Evolutionary conservation across 2,329 filamentous ascomycete species (phyloP).

Genomic region (Fusarium sp.): DNA sequence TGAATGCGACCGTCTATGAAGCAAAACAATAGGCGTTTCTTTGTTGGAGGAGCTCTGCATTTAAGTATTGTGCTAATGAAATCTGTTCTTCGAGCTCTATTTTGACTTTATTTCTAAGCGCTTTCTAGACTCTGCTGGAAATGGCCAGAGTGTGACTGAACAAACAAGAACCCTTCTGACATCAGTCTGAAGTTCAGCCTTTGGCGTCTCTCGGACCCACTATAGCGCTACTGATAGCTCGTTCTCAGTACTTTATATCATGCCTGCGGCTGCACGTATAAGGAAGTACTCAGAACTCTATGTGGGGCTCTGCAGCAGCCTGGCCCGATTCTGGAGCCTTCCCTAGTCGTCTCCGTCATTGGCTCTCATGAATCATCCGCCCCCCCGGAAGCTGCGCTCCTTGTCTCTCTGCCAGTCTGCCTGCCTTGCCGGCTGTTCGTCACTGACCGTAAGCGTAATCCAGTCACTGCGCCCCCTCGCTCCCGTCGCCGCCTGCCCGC

Average conservation of each 20-base stretch:
- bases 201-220: conserved; percentile 24
- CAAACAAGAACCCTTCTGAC: conserved; percentile 23
- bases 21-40: background rate
- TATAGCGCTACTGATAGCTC: conserved; percentile 16
- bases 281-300: conserved; percentile 39
- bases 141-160: conserved; percentile 11
- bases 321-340: conserved; percentile 55
- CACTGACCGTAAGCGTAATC: conserved; percentile 42
- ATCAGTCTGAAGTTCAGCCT: conserved; percentile 26
- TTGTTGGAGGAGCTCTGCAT: background rate
- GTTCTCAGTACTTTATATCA: conserved; percentile 37
- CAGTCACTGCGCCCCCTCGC: conserved; percentile 43
- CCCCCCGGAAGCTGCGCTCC: conserved; percentile 42
- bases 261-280: conserved; percentile 5
- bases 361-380: conserved; percentile 53
- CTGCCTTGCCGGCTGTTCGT: conserved; percentile 33
- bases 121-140: conserved; percentile 30
- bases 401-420: conserved; percentile 6
- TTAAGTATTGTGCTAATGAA: background rate
- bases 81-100: background rate
- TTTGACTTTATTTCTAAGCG: conserved; percentile 7
- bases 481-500: conserved; percentile 39
- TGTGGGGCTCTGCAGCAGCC: conserved; percentile 39
- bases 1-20: conserved; percentile 24
- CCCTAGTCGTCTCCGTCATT: conserved; percentile 43